A percentile compares a stretch with the other conserved stretches of the same genome.
Conservation (phyloP, 352 stramenopile species). For the Phytopythium ostracodes region DNA sequence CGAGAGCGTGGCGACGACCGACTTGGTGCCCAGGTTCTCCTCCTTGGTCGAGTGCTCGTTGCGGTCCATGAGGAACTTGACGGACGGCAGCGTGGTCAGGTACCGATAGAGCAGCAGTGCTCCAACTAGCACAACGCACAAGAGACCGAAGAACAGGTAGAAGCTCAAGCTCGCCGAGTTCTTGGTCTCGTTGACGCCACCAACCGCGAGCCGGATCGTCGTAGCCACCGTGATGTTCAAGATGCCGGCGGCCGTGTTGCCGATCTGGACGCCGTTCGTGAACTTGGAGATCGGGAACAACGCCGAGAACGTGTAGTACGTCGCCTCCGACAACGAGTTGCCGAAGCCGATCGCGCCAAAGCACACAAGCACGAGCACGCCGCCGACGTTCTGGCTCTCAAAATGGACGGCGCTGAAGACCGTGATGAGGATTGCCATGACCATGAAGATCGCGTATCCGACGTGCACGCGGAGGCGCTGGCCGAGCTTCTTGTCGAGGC, state of each 20-base stretch:
- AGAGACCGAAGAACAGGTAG: too few species aligned
- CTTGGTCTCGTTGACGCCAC: conserved; percentile 29
- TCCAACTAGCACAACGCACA: conserved; percentile 28
- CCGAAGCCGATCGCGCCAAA: conserved; percentile 30
- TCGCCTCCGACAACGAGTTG: conserved; percentile 40
- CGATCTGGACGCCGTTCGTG: conserved; percentile 48
- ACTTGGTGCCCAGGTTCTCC: neutral
- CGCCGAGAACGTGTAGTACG: conserved; percentile 21
- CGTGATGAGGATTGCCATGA: conserved; percentile 60
- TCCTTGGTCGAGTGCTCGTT: conserved; percentile 15
- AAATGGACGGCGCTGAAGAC: conserved; percentile 48
- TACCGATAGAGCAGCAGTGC: conserved; percentile 44
- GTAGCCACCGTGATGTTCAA: conserved; percentile 58
- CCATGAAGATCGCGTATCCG: conserved; percentile 51
- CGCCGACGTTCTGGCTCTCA: conserved; percentile 24
- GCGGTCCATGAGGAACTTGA: conserved; percentile 53
- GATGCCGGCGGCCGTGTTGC: conserved; percentile 25
- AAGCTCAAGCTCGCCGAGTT: too few species aligned
- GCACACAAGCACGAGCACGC: conserved; percentile 31
- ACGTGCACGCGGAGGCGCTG: conserved; percentile 28
- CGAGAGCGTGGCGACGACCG: conserved; percentile 20
- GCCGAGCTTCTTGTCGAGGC: conserved; percentile 50
- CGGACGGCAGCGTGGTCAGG: conserved; percentile 28
- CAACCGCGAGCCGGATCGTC: conserved; percentile 26
- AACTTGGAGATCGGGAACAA: conserved; percentile 46